Evolutionary conservation across 306 rosid species (phyloP), one percentile per base, ranked within the genome.

Genomic region (Castanospermum australe): DNA sequence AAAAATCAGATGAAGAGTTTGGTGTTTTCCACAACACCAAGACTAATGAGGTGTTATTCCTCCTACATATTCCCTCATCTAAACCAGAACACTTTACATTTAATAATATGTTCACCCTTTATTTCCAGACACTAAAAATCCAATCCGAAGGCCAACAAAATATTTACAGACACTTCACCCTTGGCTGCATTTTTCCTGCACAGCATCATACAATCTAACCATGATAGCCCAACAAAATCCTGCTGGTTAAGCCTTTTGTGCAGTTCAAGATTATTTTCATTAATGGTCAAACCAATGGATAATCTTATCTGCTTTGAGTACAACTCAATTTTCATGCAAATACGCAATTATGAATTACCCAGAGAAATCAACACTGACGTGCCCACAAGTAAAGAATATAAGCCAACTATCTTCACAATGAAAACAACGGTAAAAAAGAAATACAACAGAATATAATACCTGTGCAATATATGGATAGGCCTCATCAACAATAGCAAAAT

Each of bases 401-500:
- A 45, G 79, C 38, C 54, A 60, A 32, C 60, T 7, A 82, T 73
- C 59, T 22, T 25, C 45, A 76, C 30, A 73, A 77, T 9, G 21
- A 33, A 50, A 65, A 38, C 28, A 17, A 15, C 13, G 41, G 32
- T 15, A 35, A 62, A 50, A 57, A 15, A 50, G n/a, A 35, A 50
- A 51, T 8, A 2, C 42, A 54, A 9, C 8, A 25, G 32, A 44
- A 80, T 60, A 30, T 47, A 33, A 73, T 91, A 95, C 98, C 99
- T 95, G 99, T 17, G 99, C 99, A 82, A 95, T 82, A 87, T 95
- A 95, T 71, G 98, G 99, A 88, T 95, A 95, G 32, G 99, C 99
- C 90, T 95, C 99, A 30, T 92, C 99, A 11, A 95, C 99, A 74
- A 95, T 86, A 56, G 99, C 99, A 93, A 95, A 95, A 32, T 95